phyloP scores from a whole-genome alignment of 2,329 filamentous ascomycete genomes.

The Fusarium ambrosium region DNA sequence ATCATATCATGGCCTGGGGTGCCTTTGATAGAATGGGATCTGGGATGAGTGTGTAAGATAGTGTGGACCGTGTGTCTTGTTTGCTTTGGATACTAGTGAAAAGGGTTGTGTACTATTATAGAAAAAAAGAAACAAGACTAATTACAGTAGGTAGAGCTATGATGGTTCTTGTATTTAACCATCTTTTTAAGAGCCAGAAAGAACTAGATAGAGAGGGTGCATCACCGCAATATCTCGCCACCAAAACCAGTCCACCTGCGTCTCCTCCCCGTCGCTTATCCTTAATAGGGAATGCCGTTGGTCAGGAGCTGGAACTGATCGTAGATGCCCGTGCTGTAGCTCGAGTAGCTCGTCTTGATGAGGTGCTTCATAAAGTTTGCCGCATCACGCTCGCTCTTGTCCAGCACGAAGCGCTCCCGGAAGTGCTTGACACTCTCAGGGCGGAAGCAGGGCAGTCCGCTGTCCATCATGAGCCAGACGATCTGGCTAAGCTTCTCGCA shows the following conservation, averaged over 20 bases:
- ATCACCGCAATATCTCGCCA: neutral
- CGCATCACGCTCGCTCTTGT: slow-evolving; percentile 91
- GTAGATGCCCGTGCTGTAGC: slow-evolving; percentile 93
- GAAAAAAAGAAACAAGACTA: slow-evolving; percentile 18
- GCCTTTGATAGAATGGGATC: neutral
- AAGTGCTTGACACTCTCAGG: slow-evolving; percentile 95
- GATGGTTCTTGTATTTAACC: neutral
- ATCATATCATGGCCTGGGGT: neutral
- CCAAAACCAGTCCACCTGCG: neutral
- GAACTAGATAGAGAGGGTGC: slow-evolving; percentile 12
- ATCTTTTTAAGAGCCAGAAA: neutral
- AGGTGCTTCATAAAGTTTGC: slow-evolving; percentile 93
- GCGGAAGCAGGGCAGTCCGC: slow-evolving; percentile 96
- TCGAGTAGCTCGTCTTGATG: slow-evolving; percentile 90
- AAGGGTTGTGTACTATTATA: slow-evolving; percentile 24
- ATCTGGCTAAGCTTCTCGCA: slow-evolving; percentile 91
- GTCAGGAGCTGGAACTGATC: slow-evolving; percentile 98
- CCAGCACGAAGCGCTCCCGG: slow-evolving; percentile 90
- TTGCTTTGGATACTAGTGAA: neutral
- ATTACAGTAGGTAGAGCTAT: slow-evolving; percentile 21
- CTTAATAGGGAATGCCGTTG: slow-evolving; percentile 94
- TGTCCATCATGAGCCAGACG: slow-evolving; percentile 95
- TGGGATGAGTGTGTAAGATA: neutral
- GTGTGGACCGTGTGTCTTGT: neutral
- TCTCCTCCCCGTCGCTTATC: slow-evolving; percentile 10